Percentiles rank a stretch among this genome's conserved stretches.
Evolutionary conservation across 164 flowering plant genomes (phyloP).

Genomic region (Dillenia suffruticosa): DNA sequence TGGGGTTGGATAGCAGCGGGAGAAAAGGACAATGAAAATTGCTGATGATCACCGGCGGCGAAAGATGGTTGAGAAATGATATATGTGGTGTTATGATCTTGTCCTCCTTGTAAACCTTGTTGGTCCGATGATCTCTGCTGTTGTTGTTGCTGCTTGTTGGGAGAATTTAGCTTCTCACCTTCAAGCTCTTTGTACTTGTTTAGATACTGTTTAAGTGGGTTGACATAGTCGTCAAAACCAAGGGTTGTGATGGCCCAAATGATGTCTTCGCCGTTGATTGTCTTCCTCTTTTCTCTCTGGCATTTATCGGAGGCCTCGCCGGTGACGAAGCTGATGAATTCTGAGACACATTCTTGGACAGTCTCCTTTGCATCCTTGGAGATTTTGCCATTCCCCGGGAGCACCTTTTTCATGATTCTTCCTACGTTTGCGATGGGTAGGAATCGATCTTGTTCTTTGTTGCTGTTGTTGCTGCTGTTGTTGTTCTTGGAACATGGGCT

Average conservation of each 20-base stretch:
- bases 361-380: conserved; percentile 60
- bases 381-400: conserved; percentile 52
- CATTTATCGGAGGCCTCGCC: conserved; percentile 56
- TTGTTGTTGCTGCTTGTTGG: conserved; percentile 30
- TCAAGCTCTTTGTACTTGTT: conserved; percentile 43
- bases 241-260: conserved; percentile 56
- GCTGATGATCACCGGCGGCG: conserved; percentile 20
- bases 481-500: conserved; percentile 21
- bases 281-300: conserved; percentile 46
- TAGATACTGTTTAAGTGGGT: conserved; percentile 37
- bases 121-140: conserved; percentile 7
- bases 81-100: conserved; percentile 21
- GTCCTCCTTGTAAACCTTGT: neutral
- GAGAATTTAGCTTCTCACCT: conserved; percentile 44
- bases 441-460: conserved; percentile 42
- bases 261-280: conserved; percentile 33
- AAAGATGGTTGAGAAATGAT: conserved; percentile 23
- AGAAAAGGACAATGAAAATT: conserved; percentile 37
- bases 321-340: conserved; percentile 56
- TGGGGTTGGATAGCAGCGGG: conserved; percentile 31
- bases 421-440: conserved; percentile 58
- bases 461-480: conserved; percentile 11
- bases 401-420: conserved; percentile 49
- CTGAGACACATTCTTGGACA: conserved; percentile 61
- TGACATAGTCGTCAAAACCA: conserved; percentile 51